Evolutionary conservation across 108 stramenopile species (phyloP).

Genomic region (Pseudonitzschia delicatissima): DNA sequence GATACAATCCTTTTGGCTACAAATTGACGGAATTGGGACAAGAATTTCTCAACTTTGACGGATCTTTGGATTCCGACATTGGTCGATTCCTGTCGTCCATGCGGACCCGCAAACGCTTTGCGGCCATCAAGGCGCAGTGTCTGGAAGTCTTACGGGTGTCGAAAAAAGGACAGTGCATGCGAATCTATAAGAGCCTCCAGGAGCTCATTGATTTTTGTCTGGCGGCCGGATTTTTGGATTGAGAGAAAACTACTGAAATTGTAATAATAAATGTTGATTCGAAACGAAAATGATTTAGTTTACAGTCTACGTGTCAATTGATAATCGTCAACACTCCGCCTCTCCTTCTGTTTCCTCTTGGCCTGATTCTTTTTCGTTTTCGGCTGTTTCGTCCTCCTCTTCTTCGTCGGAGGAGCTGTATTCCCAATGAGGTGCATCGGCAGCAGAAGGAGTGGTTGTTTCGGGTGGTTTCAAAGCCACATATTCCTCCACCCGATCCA

Average conservation of each 20-base stretch:
- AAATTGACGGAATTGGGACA: slow-evolving; percentile 61
- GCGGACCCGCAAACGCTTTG: slow-evolving; percentile 38
- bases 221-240: slow-evolving; percentile 65
- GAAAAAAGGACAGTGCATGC: slow-evolving; percentile 72
- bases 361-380: background rate
- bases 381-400: background rate
- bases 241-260: background rate
- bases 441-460: no score
- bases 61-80: slow-evolving; percentile 68
- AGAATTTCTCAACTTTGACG: slow-evolving; percentile 57
- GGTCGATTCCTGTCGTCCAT: slow-evolving; percentile 68
- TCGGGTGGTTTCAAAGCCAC: no score
- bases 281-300: background rate
- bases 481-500: no score
- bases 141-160: slow-evolving; percentile 70
- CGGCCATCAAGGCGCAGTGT: slow-evolving; percentile 62
- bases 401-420: slow-evolving; percentile 21
- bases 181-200: slow-evolving; percentile 62
- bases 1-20: slow-evolving; percentile 78
- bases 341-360: background rate
- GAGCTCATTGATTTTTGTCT: slow-evolving; percentile 72
- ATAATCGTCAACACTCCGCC: background rate
- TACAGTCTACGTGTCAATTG: background rate
- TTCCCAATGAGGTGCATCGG: slow-evolving; percentile 11
- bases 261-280: background rate